Base-by-base conservation (phyloP, 2,329 filamentous ascomycete species). In the Aspergillus nomiae region DNA sequence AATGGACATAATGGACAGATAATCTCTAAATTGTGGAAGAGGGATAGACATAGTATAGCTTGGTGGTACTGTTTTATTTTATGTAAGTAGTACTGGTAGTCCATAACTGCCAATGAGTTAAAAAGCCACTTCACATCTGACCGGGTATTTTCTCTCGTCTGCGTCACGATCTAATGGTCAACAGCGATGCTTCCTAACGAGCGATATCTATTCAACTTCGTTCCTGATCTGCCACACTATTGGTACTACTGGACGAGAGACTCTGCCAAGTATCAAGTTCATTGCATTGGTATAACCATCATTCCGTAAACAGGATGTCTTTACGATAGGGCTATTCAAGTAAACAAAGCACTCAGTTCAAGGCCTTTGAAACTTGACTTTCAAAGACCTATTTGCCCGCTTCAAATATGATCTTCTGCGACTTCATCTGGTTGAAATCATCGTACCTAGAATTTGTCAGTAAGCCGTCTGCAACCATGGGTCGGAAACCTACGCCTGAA, bases 381-480 rank as follows among this genome's bases (percentile, higher is more conserved):
- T 30, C 36, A 3, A n/a, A 5, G 16, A 21, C 9, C 66, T 65
- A 63, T 38, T 70, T 69, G 1, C 64, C 62, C 3, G 73, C 76
- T 65, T 83, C 84, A 70, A 92, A 92, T 12, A 91, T 83, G 11
- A 92, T 86, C 80, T 92, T 91, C 69, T 91, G 88, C 12, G 83
- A 87, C 74, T 87, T 85, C 85, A 89, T 90, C 67, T 87, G 83
- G 71, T 92, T 86, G 72, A 92, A 92, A 36, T 90, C 80, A 3
- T 88, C 84, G 70, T 91, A 92, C 51, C 87, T 73, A 28, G 5
- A 7, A 43, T n/a, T 3, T 14, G 16, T 16, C 19, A 51, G 32
- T 56, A 12, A 32, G 10, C 10, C 14, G 19, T 32, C 28, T 4
- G 7, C 34, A 1, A 19, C 26, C 11, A 12, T 6, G n/a, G 28